Percentiles rank a stretch among this genome's conserved stretches.
phyloP scores from a whole-genome alignment of 495 filamentous ascomycete species.

The Durotheca rogersii region DNA sequence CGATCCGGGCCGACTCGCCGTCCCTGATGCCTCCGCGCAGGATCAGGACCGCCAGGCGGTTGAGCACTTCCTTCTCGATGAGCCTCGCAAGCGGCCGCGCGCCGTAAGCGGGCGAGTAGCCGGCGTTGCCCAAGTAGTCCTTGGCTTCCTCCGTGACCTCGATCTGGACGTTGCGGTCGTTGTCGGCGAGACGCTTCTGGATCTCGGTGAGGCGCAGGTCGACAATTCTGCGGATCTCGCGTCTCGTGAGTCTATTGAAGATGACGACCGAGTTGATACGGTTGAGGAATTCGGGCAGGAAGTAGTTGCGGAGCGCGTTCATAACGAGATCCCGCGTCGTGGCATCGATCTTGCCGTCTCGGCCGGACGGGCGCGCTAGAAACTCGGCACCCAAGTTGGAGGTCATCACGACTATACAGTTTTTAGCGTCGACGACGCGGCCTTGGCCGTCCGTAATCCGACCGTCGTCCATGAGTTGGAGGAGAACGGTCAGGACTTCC shows the following conservation, averaged over 20 bases:
- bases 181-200: slow-evolving; percentile 78
- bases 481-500: slow-evolving; percentile 91
- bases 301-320: slow-evolving; percentile 85
- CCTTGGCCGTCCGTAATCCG: slow-evolving; percentile 98
- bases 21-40: slow-evolving; percentile 81
- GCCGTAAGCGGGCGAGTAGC: slow-evolving; percentile 93
- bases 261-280: slow-evolving; percentile 93
- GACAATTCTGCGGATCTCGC: slow-evolving; percentile 92
- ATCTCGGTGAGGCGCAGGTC: slow-evolving; percentile 87
- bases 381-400: slow-evolving; percentile 94
- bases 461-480: slow-evolving; percentile 98
- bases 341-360: slow-evolving; percentile 83
- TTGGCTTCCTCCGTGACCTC: slow-evolving; percentile 76
- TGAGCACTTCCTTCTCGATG: slow-evolving; percentile 95
- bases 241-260: slow-evolving; percentile 90
- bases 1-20: slow-evolving; percentile 77
- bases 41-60: slow-evolving; percentile 85
- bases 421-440: slow-evolving; percentile 87
- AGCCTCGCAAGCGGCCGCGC: slow-evolving; percentile 83
- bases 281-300: slow-evolving; percentile 97
- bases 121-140: slow-evolving; percentile 83
- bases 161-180: slow-evolving; percentile 79
- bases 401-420: slow-evolving; percentile 99
- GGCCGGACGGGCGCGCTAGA: slow-evolving; percentile 72
- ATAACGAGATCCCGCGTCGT: slow-evolving; percentile 87